phyloP scores from a whole-genome alignment of 1,284 basidiomycete species.

The Xanthoconium separans region DNA sequence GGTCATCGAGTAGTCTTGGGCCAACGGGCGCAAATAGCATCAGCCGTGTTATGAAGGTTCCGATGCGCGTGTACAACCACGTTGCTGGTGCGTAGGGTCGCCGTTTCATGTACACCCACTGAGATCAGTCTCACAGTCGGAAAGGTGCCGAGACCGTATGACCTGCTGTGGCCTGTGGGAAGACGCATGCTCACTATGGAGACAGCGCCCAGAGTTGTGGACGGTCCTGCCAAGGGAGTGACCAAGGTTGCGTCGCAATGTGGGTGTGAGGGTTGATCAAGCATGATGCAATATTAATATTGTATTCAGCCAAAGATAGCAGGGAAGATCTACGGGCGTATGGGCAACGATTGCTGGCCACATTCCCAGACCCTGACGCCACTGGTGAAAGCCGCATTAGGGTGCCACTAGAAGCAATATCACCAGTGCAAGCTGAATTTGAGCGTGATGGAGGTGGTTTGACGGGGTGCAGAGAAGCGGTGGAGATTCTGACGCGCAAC shows the following conservation, averaged over 20 bases:
- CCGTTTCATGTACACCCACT: background rate
- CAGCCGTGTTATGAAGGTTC: slow-evolving; percentile 85
- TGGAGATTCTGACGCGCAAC: slow-evolving; percentile 87
- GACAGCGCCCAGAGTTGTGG: slow-evolving; percentile 22
- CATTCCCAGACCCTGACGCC: slow-evolving; percentile 38
- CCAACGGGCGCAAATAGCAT: slow-evolving; percentile 48
- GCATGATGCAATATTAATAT: slow-evolving; percentile 4
- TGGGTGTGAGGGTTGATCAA: slow-evolving; percentile 11
- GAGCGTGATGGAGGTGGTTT: slow-evolving; percentile 45
- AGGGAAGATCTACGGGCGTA: slow-evolving; percentile 38
- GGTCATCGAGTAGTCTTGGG: slow-evolving; percentile 28
- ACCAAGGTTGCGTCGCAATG: slow-evolving; percentile 1
- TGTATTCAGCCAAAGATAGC: slow-evolving; percentile 13
- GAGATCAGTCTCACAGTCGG: slow-evolving; percentile 43
- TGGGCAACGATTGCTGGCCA: slow-evolving; percentile 46
- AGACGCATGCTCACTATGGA: slow-evolving; percentile 30
- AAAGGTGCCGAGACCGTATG: slow-evolving; percentile 54
- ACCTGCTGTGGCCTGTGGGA: slow-evolving; percentile 67
- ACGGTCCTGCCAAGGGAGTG: slow-evolving; percentile 10
- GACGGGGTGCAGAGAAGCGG: slow-evolving; percentile 82
- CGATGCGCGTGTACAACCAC: slow-evolving; percentile 84
- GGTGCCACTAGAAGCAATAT: slow-evolving; percentile 30
- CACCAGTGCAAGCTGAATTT: slow-evolving; percentile 18
- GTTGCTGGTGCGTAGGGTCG: slow-evolving; percentile 58
- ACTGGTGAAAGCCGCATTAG: slow-evolving; percentile 32